These are phyloP conservation scores for Colletotrichum shisoi DNA, from an alignment of 2,329 filamentous ascomycete species.

Conservation along the genomic window DNA sequence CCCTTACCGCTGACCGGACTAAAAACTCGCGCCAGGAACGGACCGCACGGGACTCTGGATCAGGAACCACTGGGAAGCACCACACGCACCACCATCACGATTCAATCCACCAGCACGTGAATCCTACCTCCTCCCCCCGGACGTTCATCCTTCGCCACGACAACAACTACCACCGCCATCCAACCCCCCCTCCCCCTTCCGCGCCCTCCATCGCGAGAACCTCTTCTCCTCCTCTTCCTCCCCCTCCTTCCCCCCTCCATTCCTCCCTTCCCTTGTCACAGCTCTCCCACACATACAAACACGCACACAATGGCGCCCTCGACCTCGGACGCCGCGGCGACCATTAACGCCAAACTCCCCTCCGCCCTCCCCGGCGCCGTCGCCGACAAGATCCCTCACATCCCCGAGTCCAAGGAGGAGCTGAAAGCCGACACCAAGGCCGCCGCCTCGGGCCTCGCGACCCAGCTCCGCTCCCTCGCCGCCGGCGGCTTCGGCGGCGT, in stretches of 20 bases:
- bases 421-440: constrained; percentile 54
- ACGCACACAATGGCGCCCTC: constrained; percentile 40
- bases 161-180: not conserved
- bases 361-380: constrained; percentile 48
- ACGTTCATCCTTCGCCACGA: not conserved
- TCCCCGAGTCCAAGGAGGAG: constrained; percentile 56
- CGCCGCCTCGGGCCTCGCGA: constrained; percentile 50
- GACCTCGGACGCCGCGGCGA: constrained; percentile 41
- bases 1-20: not conserved
- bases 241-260: not conserved
- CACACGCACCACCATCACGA: not conserved
- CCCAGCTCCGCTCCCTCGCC: constrained; percentile 78
- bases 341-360: constrained; percentile 27
- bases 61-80: not conserved
- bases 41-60: constrained; percentile 26
- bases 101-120: constrained; percentile 15
- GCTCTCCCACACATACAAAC: not conserved
- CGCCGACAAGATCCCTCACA: constrained; percentile 52
- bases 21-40: constrained; percentile 31
- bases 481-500: constrained; percentile 93
- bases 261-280: not conserved
- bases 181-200: not conserved
- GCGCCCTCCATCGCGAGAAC: not conserved
- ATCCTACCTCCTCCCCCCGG: constrained; percentile 12
- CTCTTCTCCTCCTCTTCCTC: not conserved